Conservation (phyloP, 495 filamentous ascomycete genomes). For the Bathelium albidoporum region DNA sequence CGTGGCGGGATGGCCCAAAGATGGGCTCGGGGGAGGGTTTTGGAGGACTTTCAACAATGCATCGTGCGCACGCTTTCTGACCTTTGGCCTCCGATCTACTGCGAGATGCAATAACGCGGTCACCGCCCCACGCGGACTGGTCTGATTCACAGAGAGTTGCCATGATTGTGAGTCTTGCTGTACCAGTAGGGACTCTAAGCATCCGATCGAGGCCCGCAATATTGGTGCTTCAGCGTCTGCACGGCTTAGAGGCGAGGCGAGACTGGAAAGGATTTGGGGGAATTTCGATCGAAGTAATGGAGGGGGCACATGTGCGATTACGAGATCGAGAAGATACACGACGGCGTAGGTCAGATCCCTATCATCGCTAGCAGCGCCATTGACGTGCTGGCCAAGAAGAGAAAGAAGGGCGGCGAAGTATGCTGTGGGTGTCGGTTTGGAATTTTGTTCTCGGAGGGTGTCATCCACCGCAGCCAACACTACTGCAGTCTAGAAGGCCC, state of each 20-base stretch:
- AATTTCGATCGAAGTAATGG: constrained; percentile 87
- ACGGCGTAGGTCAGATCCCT: constrained; percentile 79
- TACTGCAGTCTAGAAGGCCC: constrained; percentile 57
- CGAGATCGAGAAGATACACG: constrained; percentile 89
- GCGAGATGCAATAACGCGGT: constrained; percentile 77
- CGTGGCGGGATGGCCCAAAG: constrained; percentile 81
- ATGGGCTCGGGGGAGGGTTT: constrained; percentile 76
- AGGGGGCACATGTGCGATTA: constrained; percentile 70
- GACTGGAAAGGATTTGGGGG: constrained; percentile 74
- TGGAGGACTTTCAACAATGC: constrained; percentile 73
- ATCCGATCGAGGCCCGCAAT: constrained; percentile 80
- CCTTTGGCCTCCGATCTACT: constrained; percentile 84
- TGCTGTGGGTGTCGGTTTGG: constrained; percentile 70
- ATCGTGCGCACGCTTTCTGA: constrained; percentile 88
- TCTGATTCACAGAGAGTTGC: constrained; percentile 70
- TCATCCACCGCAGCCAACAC: constrained; percentile 87
- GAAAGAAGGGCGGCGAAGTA: constrained; percentile 96
- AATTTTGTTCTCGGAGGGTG: constrained; percentile 76
- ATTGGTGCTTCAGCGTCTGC: constrained; percentile 80
- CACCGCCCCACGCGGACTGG: constrained; percentile 79
- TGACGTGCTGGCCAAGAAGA: constrained; percentile 64
- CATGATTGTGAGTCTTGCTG: constrained; percentile 82
- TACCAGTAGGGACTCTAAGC: constrained; percentile 74
- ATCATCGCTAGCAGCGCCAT: constrained; percentile 54
- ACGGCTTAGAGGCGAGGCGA: constrained; percentile 71